A percentile compares a stretch with the other conserved stretches of the same genome.
Evolutionary conservation across 108 stramenopile genomes (phyloP).

Genomic region (Cyclotella sp.): DNA sequence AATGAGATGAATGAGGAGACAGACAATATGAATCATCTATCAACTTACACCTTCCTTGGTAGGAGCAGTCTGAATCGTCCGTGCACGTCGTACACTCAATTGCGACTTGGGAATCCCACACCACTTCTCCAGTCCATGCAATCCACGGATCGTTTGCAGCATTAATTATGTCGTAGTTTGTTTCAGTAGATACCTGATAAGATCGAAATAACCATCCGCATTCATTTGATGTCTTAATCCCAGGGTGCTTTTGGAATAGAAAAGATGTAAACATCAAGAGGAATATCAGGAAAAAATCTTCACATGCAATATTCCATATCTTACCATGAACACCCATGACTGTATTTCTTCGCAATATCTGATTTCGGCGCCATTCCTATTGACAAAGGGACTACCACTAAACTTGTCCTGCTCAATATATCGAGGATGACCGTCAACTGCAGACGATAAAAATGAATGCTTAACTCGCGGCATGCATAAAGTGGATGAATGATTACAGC

Average conservation of each 20-base stretch:
- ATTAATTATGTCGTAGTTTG: constrained; percentile 2
- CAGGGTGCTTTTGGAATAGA: neutral
- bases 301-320: neutral
- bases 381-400: constrained; percentile 3
- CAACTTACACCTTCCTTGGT: constrained; percentile 5
- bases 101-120: neutral
- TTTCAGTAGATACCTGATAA: neutral
- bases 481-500: neutral
- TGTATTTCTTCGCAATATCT: constrained; percentile 26
- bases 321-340: constrained; percentile 24
- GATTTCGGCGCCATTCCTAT: constrained; percentile 23
- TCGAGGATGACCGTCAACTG: constrained; percentile 21
- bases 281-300: neutral
- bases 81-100: constrained; percentile 2
- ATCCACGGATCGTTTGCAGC: neutral
- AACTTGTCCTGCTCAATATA: constrained; percentile 35
- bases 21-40: neutral
- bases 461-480: neutral
- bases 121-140: constrained; percentile 9
- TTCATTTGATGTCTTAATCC: constrained; percentile 19
- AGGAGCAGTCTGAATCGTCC: constrained; percentile 1
- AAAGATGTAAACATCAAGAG: no score
- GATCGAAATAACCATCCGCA: constrained; percentile 32
- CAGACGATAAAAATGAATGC: neutral
- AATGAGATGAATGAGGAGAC: no score